Percentiles rank a stretch among this genome's conserved stretches.
These are phyloP conservation scores for Cadophora sp. DNA, from an alignment of 2,329 filamentous ascomycete genomes.

Conservation along the genomic window DNA sequence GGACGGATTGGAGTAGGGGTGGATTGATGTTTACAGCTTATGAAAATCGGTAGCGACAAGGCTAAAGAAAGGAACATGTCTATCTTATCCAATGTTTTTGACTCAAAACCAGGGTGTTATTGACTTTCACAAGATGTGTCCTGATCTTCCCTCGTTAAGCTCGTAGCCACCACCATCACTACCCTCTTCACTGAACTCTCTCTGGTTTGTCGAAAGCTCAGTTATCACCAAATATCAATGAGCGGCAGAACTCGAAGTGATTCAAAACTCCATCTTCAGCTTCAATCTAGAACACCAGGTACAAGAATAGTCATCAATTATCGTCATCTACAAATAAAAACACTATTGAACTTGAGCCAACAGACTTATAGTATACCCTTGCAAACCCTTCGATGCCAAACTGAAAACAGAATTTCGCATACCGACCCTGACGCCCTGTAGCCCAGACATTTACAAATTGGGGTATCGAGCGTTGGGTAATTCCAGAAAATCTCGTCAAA, in stretches of 20 bases:
- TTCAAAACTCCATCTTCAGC: background rate
- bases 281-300: background rate
- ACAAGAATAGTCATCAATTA: slow-evolving; percentile 3
- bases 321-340: background rate
- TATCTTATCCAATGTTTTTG: too few relatives aligned
- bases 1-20: background rate
- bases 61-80: too few relatives aligned
- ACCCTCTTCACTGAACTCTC: too few relatives aligned
- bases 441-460: slow-evolving; percentile 15
- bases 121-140: too few relatives aligned
- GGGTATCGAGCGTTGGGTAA: slow-evolving; percentile 3
- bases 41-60: too few relatives aligned
- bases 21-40: background rate
- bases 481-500: background rate
- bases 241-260: too few relatives aligned
- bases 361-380: background rate
- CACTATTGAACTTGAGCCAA: background rate
- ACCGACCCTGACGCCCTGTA: slow-evolving; percentile 1
- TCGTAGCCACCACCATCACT: too few relatives aligned
- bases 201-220: too few relatives aligned
- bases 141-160: too few relatives aligned
- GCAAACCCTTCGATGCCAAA: background rate
- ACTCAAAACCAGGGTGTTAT: too few relatives aligned
- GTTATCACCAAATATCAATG: too few relatives aligned
- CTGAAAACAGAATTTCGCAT: background rate